Conservation (phyloP, 768 basidiomycete species). For the Boletellus sp. region DNA sequence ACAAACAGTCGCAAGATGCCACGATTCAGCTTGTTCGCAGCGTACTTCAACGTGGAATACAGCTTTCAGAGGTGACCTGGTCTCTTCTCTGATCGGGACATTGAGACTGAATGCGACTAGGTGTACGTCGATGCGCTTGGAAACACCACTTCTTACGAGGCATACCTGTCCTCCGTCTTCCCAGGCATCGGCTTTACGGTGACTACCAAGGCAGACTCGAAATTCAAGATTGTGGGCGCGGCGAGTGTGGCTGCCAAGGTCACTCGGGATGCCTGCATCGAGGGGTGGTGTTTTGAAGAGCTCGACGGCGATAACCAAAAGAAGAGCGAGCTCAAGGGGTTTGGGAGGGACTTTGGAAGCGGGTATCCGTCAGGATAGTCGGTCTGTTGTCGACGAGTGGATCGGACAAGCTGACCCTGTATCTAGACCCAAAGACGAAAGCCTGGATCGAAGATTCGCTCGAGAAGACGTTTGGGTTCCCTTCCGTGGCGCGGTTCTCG, state of each 20-base stretch:
- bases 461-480: constrained; percentile 90
- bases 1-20: constrained; percentile 83
- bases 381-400: not conserved
- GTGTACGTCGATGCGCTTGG: constrained; percentile 96
- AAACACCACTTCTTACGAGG: constrained; percentile 78
- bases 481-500: constrained; percentile 85
- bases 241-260: constrained; percentile 99
- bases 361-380: constrained; percentile 84
- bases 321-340: constrained; percentile 16
- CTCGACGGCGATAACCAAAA: constrained; percentile 24
- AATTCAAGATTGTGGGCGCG: constrained; percentile 95
- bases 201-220: constrained; percentile 88
- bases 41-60: constrained; percentile 75
- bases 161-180: constrained; percentile 75
- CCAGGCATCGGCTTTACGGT: constrained; percentile 87
- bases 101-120: constrained; percentile 34
- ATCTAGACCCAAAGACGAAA: constrained; percentile 85
- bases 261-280: constrained; percentile 86
- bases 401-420: not conserved
- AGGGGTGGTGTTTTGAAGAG: constrained; percentile 82
- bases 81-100: not conserved
- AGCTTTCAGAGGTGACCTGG: constrained; percentile 65
- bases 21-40: constrained; percentile 86
- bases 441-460: constrained; percentile 75
- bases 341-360: constrained; percentile 54